These are phyloP conservation scores for Metarhizium rileyi DNA, from an alignment of 2,329 filamentous ascomycete species.

Conservation along the genomic window DNA sequence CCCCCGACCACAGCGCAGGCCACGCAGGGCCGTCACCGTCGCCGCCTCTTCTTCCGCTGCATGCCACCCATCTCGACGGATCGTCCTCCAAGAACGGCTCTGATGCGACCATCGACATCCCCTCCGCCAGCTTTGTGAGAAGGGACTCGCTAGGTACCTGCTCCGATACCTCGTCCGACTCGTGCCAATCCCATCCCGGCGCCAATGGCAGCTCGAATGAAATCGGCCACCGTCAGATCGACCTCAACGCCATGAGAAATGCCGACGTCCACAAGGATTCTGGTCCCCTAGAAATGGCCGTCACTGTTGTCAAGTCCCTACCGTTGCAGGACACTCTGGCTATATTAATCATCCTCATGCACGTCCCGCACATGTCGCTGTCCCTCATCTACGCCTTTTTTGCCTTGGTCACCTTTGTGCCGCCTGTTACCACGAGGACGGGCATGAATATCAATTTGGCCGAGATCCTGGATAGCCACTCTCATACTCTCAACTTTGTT, in stretches of 20 bases:
- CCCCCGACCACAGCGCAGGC: constrained; percentile 21
- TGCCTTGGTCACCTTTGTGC: constrained; percentile 85
- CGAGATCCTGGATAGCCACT: constrained; percentile 83
- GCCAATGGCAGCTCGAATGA: constrained; percentile 28
- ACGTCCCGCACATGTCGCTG: constrained; percentile 78
- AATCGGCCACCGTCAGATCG: constrained; percentile 53
- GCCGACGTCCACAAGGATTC: constrained; percentile 59
- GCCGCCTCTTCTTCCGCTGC: constrained; percentile 10
- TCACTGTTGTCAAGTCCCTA: constrained; percentile 81
- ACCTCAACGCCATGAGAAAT: constrained; percentile 60
- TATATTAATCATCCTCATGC: constrained; percentile 90
- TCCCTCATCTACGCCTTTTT: constrained; percentile 88
- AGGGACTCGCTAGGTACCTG: constrained; percentile 40
- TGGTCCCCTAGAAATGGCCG: constrained; percentile 65
- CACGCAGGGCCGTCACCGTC: constrained; percentile 21
- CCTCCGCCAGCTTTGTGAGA: constrained; percentile 31
- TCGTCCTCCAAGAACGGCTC: constrained; percentile 20
- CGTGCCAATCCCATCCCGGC: constrained; percentile 30
- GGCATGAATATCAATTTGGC: constrained; percentile 74
- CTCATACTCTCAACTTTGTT: constrained; percentile 75
- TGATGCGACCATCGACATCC: constrained; percentile 24
- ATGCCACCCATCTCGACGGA: constrained; percentile 21
- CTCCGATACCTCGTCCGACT: constrained; percentile 48
- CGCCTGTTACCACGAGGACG: constrained; percentile 67
- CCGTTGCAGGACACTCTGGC: constrained; percentile 92